These are phyloP conservation scores for Mallotus nudiflorus DNA, from an alignment of 345 rosid genomes.

Conservation along the genomic window DNA sequence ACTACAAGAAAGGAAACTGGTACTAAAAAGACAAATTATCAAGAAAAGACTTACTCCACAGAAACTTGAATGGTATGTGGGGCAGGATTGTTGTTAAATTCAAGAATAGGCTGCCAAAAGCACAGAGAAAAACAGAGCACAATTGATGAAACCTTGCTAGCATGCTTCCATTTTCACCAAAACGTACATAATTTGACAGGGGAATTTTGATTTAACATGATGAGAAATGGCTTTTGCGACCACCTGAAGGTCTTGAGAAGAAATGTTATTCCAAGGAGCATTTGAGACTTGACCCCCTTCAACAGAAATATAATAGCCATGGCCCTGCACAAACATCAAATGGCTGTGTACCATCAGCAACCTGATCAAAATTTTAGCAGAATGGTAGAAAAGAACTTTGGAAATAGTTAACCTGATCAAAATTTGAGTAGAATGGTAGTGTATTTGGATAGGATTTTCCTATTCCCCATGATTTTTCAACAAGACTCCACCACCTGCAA, in stretches of 20 bases:
- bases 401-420: constrained; percentile 93
- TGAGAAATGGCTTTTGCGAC: neutral
- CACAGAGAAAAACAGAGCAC: neutral
- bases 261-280: constrained; percentile 70
- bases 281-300: no score
- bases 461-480: constrained; percentile 79
- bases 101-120: constrained; percentile 60
- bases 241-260: constrained; percentile 77
- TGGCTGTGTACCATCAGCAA: no score
- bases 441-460: constrained; percentile 55
- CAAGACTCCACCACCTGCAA: constrained; percentile 79
- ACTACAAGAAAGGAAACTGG: neutral
- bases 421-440: constrained; percentile 81
- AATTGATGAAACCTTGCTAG: neutral
- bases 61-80: no score
- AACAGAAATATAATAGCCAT: no score
- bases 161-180: no score
- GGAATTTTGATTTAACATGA: no score
- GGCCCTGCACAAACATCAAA: no score
- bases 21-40: constrained; percentile 50
- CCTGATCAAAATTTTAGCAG: no score
- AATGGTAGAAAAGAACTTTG: no score
- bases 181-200: no score
- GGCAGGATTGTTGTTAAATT: constrained; percentile 36
- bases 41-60: no score